Conservation (phyloP, 2,329 filamentous ascomycete species). For the Ophiostoma perfectum region DNA sequence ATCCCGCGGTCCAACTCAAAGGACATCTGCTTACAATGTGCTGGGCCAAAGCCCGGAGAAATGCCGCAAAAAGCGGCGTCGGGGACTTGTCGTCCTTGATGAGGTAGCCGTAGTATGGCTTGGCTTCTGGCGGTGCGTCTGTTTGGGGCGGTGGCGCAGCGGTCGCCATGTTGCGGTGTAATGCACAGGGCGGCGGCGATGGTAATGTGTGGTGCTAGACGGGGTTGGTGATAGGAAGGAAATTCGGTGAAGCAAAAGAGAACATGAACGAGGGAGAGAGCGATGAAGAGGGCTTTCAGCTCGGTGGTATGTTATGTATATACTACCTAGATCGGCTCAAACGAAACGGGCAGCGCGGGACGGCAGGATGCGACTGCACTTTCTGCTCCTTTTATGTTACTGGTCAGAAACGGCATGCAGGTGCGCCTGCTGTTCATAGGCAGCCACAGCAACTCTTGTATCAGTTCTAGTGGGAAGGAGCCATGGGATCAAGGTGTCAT, state of each 20-base stretch:
- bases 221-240: not conserved
- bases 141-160: constrained; percentile 17
- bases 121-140: constrained; percentile 29
- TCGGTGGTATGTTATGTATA: not conserved
- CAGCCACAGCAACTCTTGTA: constrained; percentile 13
- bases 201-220: not conserved
- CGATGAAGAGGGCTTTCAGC: not conserved
- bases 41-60: constrained; percentile 62
- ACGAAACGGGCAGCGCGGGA: constrained; percentile 18
- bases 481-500: not conserved
- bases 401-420: constrained; percentile 14
- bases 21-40: constrained; percentile 57
- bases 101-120: constrained; percentile 58
- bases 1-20: not conserved
- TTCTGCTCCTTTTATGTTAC: not conserved
- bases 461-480: not conserved
- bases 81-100: constrained; percentile 64
- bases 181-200: not conserved
- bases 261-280: not conserved
- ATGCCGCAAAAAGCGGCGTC: constrained; percentile 59
- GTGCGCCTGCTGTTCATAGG: constrained; percentile 15
- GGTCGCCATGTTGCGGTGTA: constrained; percentile 23
- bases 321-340: not conserved
- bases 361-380: constrained; percentile 12
- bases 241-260: not conserved